Conservation (phyloP, 192 early-diverging fungal genomes). For the Podochytrium sp. region DNA sequence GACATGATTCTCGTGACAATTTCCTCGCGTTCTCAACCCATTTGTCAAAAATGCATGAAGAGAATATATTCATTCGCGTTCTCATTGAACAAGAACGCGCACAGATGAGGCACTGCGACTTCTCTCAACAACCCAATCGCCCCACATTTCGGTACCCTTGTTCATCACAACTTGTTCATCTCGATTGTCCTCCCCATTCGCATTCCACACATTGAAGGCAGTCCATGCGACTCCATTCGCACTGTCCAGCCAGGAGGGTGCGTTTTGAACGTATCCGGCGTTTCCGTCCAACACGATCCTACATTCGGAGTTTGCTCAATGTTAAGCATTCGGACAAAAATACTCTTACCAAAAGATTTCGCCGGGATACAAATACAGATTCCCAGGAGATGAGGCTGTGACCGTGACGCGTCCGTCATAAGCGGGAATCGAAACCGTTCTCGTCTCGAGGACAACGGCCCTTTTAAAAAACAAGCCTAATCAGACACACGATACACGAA, state of each 20-base stretch:
- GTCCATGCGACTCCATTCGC: conserved; percentile 26
- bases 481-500: neutral
- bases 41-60: no score
- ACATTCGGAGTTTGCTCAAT: neutral
- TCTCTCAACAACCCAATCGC: conserved; percentile 26
- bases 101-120: neutral
- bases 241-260: conserved; percentile 27
- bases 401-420: conserved; percentile 24
- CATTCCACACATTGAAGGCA: conserved; percentile 4
- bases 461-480: neutral
- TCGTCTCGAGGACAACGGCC: conserved; percentile 9
- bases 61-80: no score
- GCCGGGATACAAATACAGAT: conserved; percentile 23
- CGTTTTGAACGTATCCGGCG: conserved; percentile 11
- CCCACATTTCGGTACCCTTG: neutral
- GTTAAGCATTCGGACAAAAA: neutral
- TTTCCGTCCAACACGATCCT: conserved; percentile 8
- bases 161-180: neutral
- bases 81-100: conserved; percentile 25
- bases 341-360: conserved; percentile 23
- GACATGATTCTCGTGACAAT: no score
- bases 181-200: neutral
- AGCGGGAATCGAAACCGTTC: conserved; percentile 4
- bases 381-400: conserved; percentile 10
- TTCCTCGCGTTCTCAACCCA: no score